Evolutionary conservation across 495 filamentous ascomycete genomes (phyloP), one percentile per base, ranked within the genome.

Genomic region (Delitschia confertaspora): DNA sequence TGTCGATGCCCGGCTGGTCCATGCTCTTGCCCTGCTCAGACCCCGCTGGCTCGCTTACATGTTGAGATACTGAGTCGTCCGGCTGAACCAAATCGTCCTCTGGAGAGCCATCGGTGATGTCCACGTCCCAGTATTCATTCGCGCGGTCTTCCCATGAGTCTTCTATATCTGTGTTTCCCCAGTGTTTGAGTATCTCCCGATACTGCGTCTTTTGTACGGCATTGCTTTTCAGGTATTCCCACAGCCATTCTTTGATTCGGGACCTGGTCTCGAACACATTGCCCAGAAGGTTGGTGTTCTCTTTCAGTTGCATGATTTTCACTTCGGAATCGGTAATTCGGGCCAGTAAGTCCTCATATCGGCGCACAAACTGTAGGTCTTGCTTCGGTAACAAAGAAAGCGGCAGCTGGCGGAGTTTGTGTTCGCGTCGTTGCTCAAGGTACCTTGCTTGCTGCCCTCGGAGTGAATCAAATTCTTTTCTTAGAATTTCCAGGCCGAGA

Each of bases 101-200:
- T n/a, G n/a, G n/a, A n/a, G n/a, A n/a, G n/a, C n/a, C 2, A 6
- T 42, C 38, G 20, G n/a, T 30, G 6, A 17, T 29, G n/a, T 42
- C 38, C 4, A 19, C 13, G 2, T 7, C 7, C 38, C 38, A 42
- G 20, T 30, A 42, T 18, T 30, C 24, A 17, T n/a, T 11, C 18
- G 38, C 24, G 7, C 38, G 20, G 6, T 30, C 38, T 31, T 42
- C 38, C 24, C 22, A 42, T 18, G 38, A 29, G 21, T 42, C 25
- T 17, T 14, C n/a, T n/a, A n/a, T 9, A 13, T 42, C 38, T 7
- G 38, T 9, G 16, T 6, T 21, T 38, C 36, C 36, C 11, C 6
- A 19, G 6, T 27, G 22, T 13, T 14, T 14, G 2, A 42, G 38
- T 2, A 42, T 42, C 17, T 42, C 32, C 8, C 5, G 24, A 19